Evolutionary conservation across 2,329 filamentous ascomycete species (phyloP).

Genomic region (Coleophoma eucalyptorum): DNA sequence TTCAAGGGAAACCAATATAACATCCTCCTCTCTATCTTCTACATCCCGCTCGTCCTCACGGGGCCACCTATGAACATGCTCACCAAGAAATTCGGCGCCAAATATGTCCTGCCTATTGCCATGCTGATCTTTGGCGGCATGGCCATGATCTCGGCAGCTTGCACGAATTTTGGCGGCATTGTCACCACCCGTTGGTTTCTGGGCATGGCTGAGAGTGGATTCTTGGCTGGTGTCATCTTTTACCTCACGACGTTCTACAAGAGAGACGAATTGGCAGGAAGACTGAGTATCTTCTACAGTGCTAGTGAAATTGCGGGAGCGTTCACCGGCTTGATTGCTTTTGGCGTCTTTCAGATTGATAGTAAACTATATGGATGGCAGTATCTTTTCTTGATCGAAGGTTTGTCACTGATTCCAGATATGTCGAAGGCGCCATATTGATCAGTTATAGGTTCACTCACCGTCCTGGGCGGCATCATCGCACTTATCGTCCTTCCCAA

Average conservation of each 20-base stretch:
- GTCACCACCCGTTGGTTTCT: slow-evolving; percentile 45
- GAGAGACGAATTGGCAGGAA: slow-evolving; percentile 51
- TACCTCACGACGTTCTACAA: slow-evolving; percentile 63
- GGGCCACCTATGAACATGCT: slow-evolving; percentile 26
- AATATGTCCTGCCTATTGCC: slow-evolving; percentile 26
- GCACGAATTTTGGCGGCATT: slow-evolving; percentile 42
- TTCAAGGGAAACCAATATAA: slow-evolving; percentile 56
- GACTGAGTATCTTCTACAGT: slow-evolving; percentile 56
- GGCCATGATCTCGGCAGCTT: slow-evolving; percentile 43
- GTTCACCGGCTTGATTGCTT: slow-evolving; percentile 56
- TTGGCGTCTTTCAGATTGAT: slow-evolving; percentile 33
- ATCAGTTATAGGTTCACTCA: not conserved
- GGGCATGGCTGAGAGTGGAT: slow-evolving; percentile 46
- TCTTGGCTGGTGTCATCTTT: slow-evolving; percentile 51
- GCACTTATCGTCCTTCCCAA: not conserved
- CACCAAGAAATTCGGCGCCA: slow-evolving; percentile 38
- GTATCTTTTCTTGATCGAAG: slow-evolving; percentile 42
- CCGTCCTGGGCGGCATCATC: slow-evolving; percentile 16
- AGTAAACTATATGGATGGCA: slow-evolving; percentile 33
- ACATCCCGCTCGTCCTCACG: slow-evolving; percentile 58
- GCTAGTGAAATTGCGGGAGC: slow-evolving; percentile 54
- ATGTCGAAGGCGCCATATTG: too few species aligned
- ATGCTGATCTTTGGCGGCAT: slow-evolving; percentile 46
- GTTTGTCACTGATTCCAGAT: slow-evolving; percentile 1
- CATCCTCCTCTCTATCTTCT: slow-evolving; percentile 56